Evolutionary conservation across 257 asterid genomes (phyloP), one percentile per base, ranked within the genome.

Genomic region (Solanum microdontum): DNA sequence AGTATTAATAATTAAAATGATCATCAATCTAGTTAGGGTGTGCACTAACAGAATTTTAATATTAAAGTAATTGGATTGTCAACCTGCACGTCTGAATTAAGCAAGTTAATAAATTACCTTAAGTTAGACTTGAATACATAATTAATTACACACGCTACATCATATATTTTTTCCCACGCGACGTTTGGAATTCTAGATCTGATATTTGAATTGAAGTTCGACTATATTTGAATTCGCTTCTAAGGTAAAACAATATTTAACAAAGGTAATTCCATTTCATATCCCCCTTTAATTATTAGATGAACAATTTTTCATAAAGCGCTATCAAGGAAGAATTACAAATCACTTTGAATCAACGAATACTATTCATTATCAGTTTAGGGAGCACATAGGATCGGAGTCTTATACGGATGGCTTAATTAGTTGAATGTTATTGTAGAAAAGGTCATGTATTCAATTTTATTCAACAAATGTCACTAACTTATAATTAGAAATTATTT

Each of bases 181-280:
- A 6, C 9, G 9, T 6, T 17, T 1, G 23, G 0, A 1, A 51
- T 5, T 51, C n/a, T 6, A 17, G 4, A 0, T 51, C 21, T 51
- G 23, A 2, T 51, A 51, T 1, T 6, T 2, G 4, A 6, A 17
- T 51, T 51, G 0, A 5, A 51, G 9, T 15, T 2, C 3, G n/a
- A 51, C 0, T 51, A 17, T 5, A 51, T 6, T 17, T 55, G 10
- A 0, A 55, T 55, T 17, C 10, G 3, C 62, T 0, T 17, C n/a
- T 1, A 55, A 55, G 10, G 8, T 17, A 17, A 55, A 55, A 55
- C 10, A 51, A 6, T 51, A 15, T 17, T 7, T 17, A 48, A 51
- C 23, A 51, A 51, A 51, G 23, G 23, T 2, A 3, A 51, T 14
- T 51, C 8, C 21, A 14, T 51, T 14, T 1, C 62, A 64, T 66